These are phyloP conservation scores for Phytophthora citrophthora DNA, from an alignment of 352 stramenopile species.

Conservation along the genomic window DNA sequence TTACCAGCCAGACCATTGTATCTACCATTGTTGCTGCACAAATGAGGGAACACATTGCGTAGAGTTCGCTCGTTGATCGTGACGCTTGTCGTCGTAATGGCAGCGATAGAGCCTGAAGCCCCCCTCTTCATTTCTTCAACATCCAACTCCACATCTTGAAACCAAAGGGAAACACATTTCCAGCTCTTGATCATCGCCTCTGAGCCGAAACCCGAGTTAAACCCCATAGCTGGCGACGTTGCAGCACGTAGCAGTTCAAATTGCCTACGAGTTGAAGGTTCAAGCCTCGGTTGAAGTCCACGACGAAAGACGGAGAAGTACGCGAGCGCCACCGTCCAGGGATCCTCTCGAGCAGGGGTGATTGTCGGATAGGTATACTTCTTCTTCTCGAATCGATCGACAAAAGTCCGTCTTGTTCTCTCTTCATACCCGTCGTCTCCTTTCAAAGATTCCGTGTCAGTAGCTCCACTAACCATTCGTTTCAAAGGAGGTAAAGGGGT, in stretches of 20 bases:
- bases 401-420: neutral
- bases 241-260: conserved; percentile 4
- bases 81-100: neutral
- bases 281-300: neutral
- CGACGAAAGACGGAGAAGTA: conserved; percentile 18
- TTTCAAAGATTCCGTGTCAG: conserved; percentile 1
- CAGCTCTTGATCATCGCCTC: conserved; percentile 12
- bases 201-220: conserved; percentile 7
- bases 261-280: neutral
- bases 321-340: conserved; percentile 14
- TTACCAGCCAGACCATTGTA: neutral
- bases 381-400: conserved; percentile 5
- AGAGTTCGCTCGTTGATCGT: conserved; percentile 11
- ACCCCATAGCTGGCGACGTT: neutral
- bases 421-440: neutral
- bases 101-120: neutral
- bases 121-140: conserved; percentile 12
- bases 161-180: conserved; percentile 20
- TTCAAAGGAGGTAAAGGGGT: neutral
- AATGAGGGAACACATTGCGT: conserved; percentile 6
- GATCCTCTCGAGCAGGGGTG: neutral
- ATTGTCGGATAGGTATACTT: neutral
- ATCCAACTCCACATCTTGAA: conserved; percentile 12
- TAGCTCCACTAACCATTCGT: neutral
- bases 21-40: neutral